Conservation (phyloP, 1,284 basidiomycete species). For the Pseudozyma sp. region DNA sequence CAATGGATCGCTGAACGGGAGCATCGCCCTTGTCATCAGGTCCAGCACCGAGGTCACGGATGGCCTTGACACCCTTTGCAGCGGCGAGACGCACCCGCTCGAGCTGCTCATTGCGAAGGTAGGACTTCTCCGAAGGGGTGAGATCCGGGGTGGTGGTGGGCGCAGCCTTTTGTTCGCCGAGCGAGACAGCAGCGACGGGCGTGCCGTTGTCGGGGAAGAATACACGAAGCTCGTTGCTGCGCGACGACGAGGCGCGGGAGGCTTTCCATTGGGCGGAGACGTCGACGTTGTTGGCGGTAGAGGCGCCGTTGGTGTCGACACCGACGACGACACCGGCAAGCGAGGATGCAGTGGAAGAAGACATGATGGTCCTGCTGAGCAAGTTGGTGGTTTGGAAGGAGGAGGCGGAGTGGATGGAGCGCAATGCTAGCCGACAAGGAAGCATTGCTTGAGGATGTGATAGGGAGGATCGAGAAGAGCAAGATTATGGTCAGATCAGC, state of each 20-base stretch:
- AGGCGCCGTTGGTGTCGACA: conserved; percentile 48
- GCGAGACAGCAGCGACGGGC: conserved; percentile 60
- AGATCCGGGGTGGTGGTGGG: conserved; percentile 62
- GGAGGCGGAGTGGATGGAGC: conserved; percentile 7
- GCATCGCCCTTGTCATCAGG: conserved; percentile 45
- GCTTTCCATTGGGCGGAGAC: conserved; percentile 61
- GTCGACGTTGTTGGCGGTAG: conserved; percentile 54
- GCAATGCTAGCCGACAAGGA: conserved; percentile 42
- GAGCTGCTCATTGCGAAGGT: conserved; percentile 63
- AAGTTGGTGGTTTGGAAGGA: conserved; percentile 14
- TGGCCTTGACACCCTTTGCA: conserved; percentile 63
- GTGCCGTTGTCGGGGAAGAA: conserved; percentile 55
- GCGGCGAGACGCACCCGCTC: conserved; percentile 64
- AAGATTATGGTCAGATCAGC: not conserved
- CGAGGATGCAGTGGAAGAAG: conserved; percentile 24
- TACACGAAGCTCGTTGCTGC: conserved; percentile 61
- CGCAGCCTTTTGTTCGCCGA: conserved; percentile 61
- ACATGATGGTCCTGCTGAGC: conserved; percentile 38
- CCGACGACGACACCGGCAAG: conserved; percentile 53
- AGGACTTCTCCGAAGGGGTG: conserved; percentile 50
- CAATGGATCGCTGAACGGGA: conserved; percentile 47
- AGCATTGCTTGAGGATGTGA: conserved; percentile 31
- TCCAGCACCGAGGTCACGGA: conserved; percentile 60
- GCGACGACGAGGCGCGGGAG: conserved; percentile 58
- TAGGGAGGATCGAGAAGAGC: not conserved